Evolutionary conservation across 2,329 filamentous ascomycete genomes (phyloP).

Genomic region (Phymatotrichopsis omnivora): DNA sequence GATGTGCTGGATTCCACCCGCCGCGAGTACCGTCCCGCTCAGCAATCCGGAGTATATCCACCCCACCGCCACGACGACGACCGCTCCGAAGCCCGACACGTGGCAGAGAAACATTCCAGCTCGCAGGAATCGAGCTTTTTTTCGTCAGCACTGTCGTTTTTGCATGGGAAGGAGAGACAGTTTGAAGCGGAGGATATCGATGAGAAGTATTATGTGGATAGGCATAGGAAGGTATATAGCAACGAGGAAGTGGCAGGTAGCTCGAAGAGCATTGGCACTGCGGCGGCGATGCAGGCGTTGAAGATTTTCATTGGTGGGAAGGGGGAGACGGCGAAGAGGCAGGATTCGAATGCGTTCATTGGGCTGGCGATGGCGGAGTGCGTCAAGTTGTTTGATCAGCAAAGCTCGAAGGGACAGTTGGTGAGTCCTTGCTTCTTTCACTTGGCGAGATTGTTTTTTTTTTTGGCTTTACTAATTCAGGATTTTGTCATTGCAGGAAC

Average conservation of each 20-base stretch:
- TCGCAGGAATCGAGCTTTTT: slow-evolving; percentile 44
- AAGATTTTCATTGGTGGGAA: slow-evolving; percentile 62
- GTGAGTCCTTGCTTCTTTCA: slow-evolving; percentile 34
- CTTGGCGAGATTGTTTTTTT: not conserved
- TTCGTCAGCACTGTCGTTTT: slow-evolving; percentile 45
- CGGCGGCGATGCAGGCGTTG: slow-evolving; percentile 70
- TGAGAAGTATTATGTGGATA: slow-evolving; percentile 56
- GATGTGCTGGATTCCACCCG: slow-evolving; percentile 38
- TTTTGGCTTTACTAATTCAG: not conserved
- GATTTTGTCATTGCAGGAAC: slow-evolving; percentile 3
- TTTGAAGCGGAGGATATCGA: slow-evolving; percentile 47
- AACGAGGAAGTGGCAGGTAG: slow-evolving; percentile 42
- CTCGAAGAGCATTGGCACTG: slow-evolving; percentile 51
- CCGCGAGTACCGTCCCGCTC: slow-evolving; percentile 21
- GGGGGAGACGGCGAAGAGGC: slow-evolving; percentile 32
- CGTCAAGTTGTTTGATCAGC: slow-evolving; percentile 56
- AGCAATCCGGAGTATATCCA: slow-evolving; percentile 9
- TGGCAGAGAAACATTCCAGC: slow-evolving; percentile 47
- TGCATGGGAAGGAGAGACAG: slow-evolving; percentile 45
- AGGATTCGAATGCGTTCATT: slow-evolving; percentile 64
- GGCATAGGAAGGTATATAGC: slow-evolving; percentile 67
- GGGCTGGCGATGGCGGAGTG: slow-evolving; percentile 82
- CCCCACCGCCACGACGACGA: slow-evolving; percentile 35
- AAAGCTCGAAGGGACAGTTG: slow-evolving; percentile 40
- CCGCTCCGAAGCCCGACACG: slow-evolving; percentile 44